Evolutionary conservation across 495 filamentous ascomycete species (phyloP), one percentile per base, ranked within the genome.

Genomic region (Xylaria grammica): DNA sequence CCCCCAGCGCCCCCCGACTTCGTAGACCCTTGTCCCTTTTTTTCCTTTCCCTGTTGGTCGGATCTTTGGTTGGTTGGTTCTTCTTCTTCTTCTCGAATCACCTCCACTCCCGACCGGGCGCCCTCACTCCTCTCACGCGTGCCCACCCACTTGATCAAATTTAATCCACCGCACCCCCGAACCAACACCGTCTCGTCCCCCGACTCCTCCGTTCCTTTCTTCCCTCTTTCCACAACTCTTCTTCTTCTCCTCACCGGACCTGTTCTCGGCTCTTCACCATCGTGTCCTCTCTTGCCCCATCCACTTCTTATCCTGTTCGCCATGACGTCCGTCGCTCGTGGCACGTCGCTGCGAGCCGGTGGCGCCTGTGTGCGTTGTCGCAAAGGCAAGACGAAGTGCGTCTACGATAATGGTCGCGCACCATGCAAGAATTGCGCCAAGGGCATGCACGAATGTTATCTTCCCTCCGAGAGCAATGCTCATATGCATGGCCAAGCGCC

Each of bases 361-460:
- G 81, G 81, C 66, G 81, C 81, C 49, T 84, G 81, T 62, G 80
- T 82, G 61, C 79, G 81, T 69, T 84, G 81, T 72, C 81, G 81
- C 62, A 84, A 82, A 68, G 81, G 81, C 74, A 84, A 84, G 67
- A 84, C 81, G 19, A 82, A 82, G 45, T 84, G 81, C 53, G 80
- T 84, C 61, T 84, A 84, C 73, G 80, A 82, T 51, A 82, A 79
- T 65, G 81, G 81, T 50, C 65, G 79, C 42, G 79, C 81, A 17
- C 81, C 81, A 20, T 84, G 81, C 71, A 78, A 79, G 67, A 84
- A 84, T 70, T 84, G 81, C 67, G 78, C 81, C n/a, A 84, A 84
- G 66, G 81, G 81, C 56, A 74, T 82, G 75, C 81, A 84, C 67
- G 81, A 84, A 55, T 84, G 81, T 67, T 84, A 84, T 67, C 72